Evolutionary conservation across 192 early-diverging fungal genomes (phyloP).

Genomic region (Coemansia sp.): DNA sequence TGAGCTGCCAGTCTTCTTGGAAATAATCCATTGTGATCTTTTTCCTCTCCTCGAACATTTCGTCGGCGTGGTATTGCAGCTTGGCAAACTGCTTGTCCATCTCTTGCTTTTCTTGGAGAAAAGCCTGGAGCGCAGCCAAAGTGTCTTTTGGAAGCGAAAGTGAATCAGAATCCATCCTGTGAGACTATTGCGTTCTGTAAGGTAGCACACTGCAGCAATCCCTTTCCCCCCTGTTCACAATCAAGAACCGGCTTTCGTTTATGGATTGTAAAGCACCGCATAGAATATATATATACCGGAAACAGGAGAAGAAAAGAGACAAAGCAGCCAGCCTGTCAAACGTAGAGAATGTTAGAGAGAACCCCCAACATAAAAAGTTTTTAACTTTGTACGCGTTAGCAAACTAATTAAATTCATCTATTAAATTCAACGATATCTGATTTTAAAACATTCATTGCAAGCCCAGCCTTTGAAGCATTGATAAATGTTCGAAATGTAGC

Average conservation of each 20-base stretch:
- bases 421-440: no score
- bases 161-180: slow-evolving; percentile 11
- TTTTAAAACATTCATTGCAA: no score
- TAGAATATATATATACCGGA: neutral
- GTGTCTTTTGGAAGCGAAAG: slow-evolving; percentile 56
- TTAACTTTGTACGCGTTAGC: no score
- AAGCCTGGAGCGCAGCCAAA: slow-evolving; percentile 62
- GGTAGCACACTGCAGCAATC: neutral
- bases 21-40: slow-evolving; percentile 66
- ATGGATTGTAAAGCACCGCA: neutral
- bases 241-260: neutral
- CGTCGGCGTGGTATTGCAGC: slow-evolving; percentile 59
- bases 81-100: slow-evolving; percentile 64
- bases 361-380: no score
- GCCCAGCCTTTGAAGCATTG: no score
- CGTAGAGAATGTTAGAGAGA: no score
- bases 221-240: neutral
- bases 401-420: no score
- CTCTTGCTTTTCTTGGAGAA: slow-evolving; percentile 69
- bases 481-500: neutral
- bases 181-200: no score
- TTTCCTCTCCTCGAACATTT: slow-evolving; percentile 43
- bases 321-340: neutral
- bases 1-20: slow-evolving; percentile 81
- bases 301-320: neutral